phyloP scores from a whole-genome alignment of 1,284 basidiomycete species.

The Ceratobasidium sp. region DNA sequence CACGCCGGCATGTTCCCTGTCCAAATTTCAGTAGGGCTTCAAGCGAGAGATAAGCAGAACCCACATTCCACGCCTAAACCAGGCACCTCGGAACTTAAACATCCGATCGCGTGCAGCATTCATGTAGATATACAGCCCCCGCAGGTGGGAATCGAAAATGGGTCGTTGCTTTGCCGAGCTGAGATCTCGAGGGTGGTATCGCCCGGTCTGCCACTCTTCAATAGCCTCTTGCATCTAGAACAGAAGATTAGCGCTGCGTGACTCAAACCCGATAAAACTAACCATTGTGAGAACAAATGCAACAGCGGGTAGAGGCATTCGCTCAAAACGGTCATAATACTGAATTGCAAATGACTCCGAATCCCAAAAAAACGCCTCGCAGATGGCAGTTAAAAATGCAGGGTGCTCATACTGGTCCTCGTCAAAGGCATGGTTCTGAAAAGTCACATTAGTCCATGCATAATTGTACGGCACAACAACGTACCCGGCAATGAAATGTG shows the following conservation, averaged over 20 bases:
- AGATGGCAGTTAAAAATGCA: neutral
- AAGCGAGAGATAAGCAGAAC: neutral
- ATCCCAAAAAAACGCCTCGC: neutral
- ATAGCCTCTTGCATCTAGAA: neutral
- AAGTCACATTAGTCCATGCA: too few species aligned
- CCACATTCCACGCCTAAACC: neutral
- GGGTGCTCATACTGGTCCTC: neutral
- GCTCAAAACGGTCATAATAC: neutral
- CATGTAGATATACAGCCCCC: neutral
- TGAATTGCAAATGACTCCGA: neutral
- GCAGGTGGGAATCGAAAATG: neutral
- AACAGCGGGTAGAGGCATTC: neutral
- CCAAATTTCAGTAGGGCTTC: too few species aligned
- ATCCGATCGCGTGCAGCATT: neutral
- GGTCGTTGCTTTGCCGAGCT: neutral
- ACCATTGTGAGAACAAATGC: too few species aligned
- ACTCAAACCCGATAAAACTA: too few species aligned
- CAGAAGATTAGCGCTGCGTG: neutral
- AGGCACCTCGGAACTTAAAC: neutral
- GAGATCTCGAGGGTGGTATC: neutral
- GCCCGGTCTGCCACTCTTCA: neutral
- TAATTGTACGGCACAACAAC: too few species aligned
- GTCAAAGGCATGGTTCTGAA: too few species aligned
- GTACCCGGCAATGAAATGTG: slow-evolving; percentile 16
- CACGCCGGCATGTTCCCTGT: neutral